phyloP scores from a whole-genome alignment of 2,329 filamentous ascomycete species.

The Cladosporium colombiae region DNA sequence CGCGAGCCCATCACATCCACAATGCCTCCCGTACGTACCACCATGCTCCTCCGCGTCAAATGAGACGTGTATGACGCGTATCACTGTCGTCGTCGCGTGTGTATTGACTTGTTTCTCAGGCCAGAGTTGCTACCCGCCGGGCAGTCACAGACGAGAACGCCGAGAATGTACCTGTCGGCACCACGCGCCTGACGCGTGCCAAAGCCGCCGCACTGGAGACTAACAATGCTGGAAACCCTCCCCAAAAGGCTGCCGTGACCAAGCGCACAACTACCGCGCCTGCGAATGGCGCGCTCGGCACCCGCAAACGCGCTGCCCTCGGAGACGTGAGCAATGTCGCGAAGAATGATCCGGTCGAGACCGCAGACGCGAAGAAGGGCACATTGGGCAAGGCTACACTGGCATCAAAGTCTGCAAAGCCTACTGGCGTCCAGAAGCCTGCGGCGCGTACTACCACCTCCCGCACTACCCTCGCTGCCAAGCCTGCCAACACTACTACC shows the following conservation, averaged over 20 bases:
- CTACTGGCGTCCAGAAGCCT: constrained; percentile 78
- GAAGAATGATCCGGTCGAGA: constrained; percentile 68
- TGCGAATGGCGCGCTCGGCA: constrained; percentile 47
- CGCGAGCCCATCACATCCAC: constrained; percentile 29
- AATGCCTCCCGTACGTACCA: constrained; percentile 41
- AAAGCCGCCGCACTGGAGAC: constrained; percentile 72
- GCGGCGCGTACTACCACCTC: constrained; percentile 44
- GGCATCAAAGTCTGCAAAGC: constrained; percentile 75
- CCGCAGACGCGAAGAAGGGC: constrained; percentile 59
- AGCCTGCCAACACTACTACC: constrained; percentile 65
- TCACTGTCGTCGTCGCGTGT: not conserved
- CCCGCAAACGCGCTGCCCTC: constrained; percentile 74
- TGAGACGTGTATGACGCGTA: constrained; percentile 32
- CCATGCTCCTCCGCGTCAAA: constrained; percentile 17
- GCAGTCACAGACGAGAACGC: constrained; percentile 89
- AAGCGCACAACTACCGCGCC: constrained; percentile 48
- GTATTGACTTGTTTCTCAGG: constrained; percentile 53
- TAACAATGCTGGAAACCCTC: constrained; percentile 57
- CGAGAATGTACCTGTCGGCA: constrained; percentile 66
- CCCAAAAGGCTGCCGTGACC: constrained; percentile 50
- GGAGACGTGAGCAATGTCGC: constrained; percentile 95
- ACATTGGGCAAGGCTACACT: constrained; percentile 60
- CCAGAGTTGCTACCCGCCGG: constrained; percentile 68
- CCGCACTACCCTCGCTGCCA: constrained; percentile 64
- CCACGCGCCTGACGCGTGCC: constrained; percentile 86